Conservation (phyloP, 2,329 filamentous ascomycete genomes). For the Aspergillus flavus region DNA sequence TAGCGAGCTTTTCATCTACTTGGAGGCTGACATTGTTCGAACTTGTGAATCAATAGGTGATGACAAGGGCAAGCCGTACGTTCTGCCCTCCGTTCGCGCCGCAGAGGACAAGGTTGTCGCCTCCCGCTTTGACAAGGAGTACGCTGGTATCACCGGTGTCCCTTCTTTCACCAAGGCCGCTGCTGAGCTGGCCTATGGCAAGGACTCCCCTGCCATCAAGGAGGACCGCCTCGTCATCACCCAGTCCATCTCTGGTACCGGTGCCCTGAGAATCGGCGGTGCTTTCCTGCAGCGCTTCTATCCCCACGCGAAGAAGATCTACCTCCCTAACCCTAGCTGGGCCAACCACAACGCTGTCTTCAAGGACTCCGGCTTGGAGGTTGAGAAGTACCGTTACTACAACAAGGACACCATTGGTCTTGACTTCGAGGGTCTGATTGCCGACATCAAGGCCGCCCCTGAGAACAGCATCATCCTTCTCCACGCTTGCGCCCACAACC, state of each 20-base stretch:
- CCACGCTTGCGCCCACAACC: conserved; percentile 97
- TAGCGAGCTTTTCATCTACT: not conserved
- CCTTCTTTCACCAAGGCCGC: conserved; percentile 92
- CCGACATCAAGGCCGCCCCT: conserved; percentile 86
- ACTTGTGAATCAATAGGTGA: conserved; percentile 54
- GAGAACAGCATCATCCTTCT: conserved; percentile 87
- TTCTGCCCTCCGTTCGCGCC: conserved; percentile 86
- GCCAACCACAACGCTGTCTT: conserved; percentile 98
- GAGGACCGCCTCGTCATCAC: conserved; percentile 83
- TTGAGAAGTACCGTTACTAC: conserved; percentile 98
- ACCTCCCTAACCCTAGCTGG: conserved; percentile 95
- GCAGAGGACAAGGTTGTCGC: conserved; percentile 86
- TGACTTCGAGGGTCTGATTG: conserved; percentile 92
- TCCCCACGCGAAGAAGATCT: conserved; percentile 90
- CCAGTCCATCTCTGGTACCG: conserved; percentile 97
- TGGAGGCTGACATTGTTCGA: not conserved
- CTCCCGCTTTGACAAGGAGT: conserved; percentile 88
- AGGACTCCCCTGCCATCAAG: conserved; percentile 73
- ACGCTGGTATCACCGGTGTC: conserved; percentile 95
- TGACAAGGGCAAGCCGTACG: conserved; percentile 96
- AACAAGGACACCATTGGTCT: conserved; percentile 98
- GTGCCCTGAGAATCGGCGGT: conserved; percentile 90
- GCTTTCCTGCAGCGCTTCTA: conserved; percentile 92
- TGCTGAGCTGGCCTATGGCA: conserved; percentile 85
- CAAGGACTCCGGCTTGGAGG: conserved; percentile 85